Conservation (phyloP, 75 land plant species). For the Larix kaempferi region DNA sequence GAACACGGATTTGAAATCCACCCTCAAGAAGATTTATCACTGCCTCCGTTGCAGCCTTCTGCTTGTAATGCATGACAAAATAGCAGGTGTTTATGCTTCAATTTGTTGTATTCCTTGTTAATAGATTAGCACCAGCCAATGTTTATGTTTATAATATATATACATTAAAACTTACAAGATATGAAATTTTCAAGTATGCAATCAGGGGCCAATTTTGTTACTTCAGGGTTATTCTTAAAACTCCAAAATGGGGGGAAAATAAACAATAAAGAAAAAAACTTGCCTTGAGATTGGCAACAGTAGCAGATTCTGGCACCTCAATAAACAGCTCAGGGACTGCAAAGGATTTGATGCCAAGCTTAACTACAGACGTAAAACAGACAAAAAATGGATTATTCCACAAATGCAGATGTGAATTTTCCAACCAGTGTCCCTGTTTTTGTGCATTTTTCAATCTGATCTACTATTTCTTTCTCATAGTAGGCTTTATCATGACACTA, state of each 20-base stretch:
- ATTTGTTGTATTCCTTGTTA: neutral
- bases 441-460: too few species aligned
- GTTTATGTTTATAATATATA: neutral
- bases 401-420: too few species aligned
- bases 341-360: slow-evolving; percentile 23
- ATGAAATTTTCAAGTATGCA: neutral
- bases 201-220: neutral
- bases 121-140: neutral
- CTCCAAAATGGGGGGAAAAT: neutral
- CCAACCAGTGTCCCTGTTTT: too few species aligned
- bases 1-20: slow-evolving; percentile 13
- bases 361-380: slow-evolving; percentile 14
- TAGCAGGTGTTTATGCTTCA: neutral
- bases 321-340: slow-evolving; percentile 20
- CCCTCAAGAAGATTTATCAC: slow-evolving; percentile 42
- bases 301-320: slow-evolving; percentile 21
- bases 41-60: slow-evolving; percentile 53
- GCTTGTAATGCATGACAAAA: slow-evolving; percentile 1
- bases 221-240: neutral
- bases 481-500: too few species aligned
- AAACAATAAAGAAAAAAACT: neutral
- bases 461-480: too few species aligned
- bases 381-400: neutral
- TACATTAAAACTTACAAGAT: neutral
- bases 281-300: slow-evolving; percentile 19